Base-by-base conservation (phyloP, 108 stramenopile genomes). In the Cyclotella atomus region DNA sequence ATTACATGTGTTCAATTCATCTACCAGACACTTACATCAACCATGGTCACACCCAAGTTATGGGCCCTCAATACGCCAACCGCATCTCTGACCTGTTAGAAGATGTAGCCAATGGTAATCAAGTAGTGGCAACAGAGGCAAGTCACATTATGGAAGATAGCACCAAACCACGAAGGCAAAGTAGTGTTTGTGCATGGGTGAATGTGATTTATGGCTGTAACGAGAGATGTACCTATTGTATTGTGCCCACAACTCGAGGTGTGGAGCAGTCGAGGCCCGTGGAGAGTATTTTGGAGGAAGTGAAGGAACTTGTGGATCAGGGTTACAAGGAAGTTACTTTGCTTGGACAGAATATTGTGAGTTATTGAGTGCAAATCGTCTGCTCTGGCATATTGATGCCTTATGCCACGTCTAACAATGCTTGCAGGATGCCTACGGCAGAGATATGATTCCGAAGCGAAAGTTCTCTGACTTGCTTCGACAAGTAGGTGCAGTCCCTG, bases 141-240 rank as follows among this genome's bases (percentile, higher is more conserved):
- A 90, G 86, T 32, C 91, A 97, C 65, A 97, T 97, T 29, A 96
- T 95, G 93, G 98, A 98, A 77, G 97, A 98, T 70, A 87, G 92
- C 16, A 89, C 96, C 50, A 95, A 95, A 69, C 97, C 98, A 8
- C 77, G 94, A 23, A 77, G 98, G 2, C 70, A 76, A 29, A 91
- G 89, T 23, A 83, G 83, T 17, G 86, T 91, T 2, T 87, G 91
- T 65, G 97, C 96, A 0, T 99, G 97, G 97, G 97, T 98, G 21
- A 98, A 97, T 86, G 93, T 99, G 6, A 96, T 96, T 70, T 92
- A 92, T 57, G 93, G 98, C 19, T 99, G 98, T 85, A 99, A 99
- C 76, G 98, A 99, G 79, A 86, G 95, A 52, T 99, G 98, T 83
- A 91, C 97, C 20, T 98, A 97, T 81, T 99, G 98, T 72, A 95